phyloP scores from a whole-genome alignment of 768 basidiomycete species.

The Tulasnella sp. region DNA sequence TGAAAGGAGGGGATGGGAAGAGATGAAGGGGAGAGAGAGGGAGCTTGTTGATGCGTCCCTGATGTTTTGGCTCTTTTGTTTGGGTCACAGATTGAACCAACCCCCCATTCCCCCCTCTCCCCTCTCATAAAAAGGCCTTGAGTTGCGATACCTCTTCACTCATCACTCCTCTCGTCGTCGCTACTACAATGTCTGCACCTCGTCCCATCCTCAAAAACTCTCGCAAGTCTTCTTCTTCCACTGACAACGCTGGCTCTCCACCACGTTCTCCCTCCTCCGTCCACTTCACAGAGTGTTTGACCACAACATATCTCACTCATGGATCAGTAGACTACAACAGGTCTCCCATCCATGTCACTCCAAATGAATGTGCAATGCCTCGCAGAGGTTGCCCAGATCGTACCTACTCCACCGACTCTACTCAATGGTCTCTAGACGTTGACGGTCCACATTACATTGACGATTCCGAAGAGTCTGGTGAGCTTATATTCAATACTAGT shows the following conservation, averaged over 20 bases:
- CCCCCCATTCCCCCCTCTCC: no score
- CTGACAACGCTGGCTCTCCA: not conserved
- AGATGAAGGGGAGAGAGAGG: no score
- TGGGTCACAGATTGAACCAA: no score
- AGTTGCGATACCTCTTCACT: no score
- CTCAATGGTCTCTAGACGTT: slow-evolving; percentile 5
- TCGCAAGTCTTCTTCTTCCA: slow-evolving; percentile 12
- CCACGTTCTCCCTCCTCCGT: slow-evolving; percentile 1
- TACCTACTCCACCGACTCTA: slow-evolving; percentile 4
- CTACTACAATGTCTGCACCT: not conserved
- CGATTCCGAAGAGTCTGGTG: slow-evolving; percentile 15
- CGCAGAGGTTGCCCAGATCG: slow-evolving; percentile 9
- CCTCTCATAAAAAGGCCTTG: no score
- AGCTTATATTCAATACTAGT: not conserved
- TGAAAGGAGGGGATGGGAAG: no score
- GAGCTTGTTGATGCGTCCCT: no score
- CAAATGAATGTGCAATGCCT: slow-evolving; percentile 6
- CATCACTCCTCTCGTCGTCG: not conserved
- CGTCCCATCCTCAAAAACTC: slow-evolving; percentile 15
- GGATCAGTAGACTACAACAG: slow-evolving; percentile 11
- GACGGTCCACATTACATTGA: slow-evolving; percentile 7
- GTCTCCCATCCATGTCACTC: slow-evolving; percentile 10
- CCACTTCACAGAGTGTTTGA: slow-evolving; percentile 10
- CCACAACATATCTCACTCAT: slow-evolving; percentile 13
- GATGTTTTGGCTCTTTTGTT: no score